A percentile compares a stretch with the other conserved stretches of the same genome.
Conservation (phyloP, 495 filamentous ascomycete species). For the Choiromyces venosus region DNA sequence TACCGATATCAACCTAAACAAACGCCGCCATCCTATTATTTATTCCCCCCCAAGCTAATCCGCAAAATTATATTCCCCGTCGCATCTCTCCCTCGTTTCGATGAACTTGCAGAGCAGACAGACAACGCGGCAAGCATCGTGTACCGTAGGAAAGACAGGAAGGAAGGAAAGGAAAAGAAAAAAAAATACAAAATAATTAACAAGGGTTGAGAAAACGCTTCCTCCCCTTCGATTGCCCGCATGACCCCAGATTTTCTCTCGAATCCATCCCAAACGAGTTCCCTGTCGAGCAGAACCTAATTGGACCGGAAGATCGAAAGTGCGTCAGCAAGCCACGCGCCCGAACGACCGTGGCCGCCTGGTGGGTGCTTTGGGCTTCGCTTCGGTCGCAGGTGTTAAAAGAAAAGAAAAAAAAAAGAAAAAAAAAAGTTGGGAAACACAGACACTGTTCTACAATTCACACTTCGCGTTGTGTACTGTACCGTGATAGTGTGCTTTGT, state of each 20-base stretch:
- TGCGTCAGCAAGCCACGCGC: constrained; percentile 37
- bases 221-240: constrained; percentile 39
- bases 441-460: background rate
- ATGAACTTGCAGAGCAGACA: constrained; percentile 20
- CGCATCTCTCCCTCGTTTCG: constrained; percentile 23
- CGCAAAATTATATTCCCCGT: constrained; percentile 2
- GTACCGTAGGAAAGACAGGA: background rate
- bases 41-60: background rate
- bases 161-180: background rate
- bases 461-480: background rate
- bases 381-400: constrained; percentile 20
- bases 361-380: constrained; percentile 25
- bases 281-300: constrained; percentile 17
- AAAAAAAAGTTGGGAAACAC: background rate
- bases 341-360: background rate
- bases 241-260: constrained; percentile 39
- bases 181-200: background rate
- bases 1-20: background rate
- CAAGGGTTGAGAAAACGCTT: constrained; percentile 19
- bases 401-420: constrained; percentile 13
- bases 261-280: constrained; percentile 27
- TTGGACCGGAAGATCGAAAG: constrained; percentile 39
- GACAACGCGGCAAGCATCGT: background rate
- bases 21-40: background rate
- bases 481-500: background rate